Percentiles rank a stretch among this genome's conserved stretches.
These are phyloP conservation scores for Verticillium isaacii DNA, from an alignment of 2,329 filamentous ascomycete species.

Conservation along the genomic window DNA sequence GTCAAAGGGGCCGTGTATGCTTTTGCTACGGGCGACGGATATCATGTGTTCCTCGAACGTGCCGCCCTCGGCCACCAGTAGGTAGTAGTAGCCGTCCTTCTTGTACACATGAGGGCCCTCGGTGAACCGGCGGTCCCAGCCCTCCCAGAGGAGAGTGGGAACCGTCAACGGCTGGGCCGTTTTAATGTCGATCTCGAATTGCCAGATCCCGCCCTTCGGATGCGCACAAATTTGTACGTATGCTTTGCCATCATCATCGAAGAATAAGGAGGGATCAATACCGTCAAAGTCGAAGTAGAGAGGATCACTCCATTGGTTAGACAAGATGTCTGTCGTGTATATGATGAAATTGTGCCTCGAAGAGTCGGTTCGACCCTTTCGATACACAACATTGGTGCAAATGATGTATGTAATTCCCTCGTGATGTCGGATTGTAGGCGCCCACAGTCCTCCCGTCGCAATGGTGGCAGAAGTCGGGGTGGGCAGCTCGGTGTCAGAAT, in stretches of 20 bases:
- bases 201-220: slow-evolving; percentile 12
- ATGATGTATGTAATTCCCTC: slow-evolving; percentile 17
- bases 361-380: neutral
- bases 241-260: slow-evolving; percentile 28
- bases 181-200: slow-evolving; percentile 9
- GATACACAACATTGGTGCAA: slow-evolving; percentile 14
- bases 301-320: slow-evolving; percentile 19
- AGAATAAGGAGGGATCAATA: slow-evolving; percentile 44
- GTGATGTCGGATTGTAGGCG: slow-evolving; percentile 5
- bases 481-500: slow-evolving; percentile 1
- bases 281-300: slow-evolving; percentile 31
- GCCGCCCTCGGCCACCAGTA: slow-evolving; percentile 44
- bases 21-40: slow-evolving; percentile 27
- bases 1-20: slow-evolving; percentile 31
- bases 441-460: slow-evolving; percentile 1
- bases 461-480: neutral
- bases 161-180: neutral
- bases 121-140: slow-evolving; percentile 3
- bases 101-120: slow-evolving; percentile 39
- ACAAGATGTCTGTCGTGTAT: slow-evolving; percentile 14
- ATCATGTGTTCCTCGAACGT: slow-evolving; percentile 31
- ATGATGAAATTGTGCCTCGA: slow-evolving; percentile 17
- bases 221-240: slow-evolving; percentile 21
- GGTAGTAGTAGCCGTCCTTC: slow-evolving; percentile 39
- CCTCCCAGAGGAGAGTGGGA: neutral